These are phyloP conservation scores for Perkinsus olseni DNA, from an alignment of 169 alveolate species.

Conservation along the genomic window DNA sequence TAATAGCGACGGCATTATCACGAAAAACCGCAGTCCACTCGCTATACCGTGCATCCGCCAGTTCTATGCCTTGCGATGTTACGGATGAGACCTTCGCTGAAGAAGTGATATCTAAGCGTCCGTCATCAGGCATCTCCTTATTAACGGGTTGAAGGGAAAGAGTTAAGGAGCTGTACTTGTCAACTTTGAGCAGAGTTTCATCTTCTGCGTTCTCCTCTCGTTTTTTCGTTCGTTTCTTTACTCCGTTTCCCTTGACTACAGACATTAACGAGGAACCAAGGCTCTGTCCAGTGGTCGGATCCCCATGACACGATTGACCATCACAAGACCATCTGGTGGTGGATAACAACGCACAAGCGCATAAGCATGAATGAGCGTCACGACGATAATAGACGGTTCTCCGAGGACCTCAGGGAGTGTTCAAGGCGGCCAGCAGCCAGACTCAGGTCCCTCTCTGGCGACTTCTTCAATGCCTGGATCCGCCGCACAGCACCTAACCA, in stretches of 20 bases:
- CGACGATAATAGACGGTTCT: neutral
- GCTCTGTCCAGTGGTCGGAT: neutral
- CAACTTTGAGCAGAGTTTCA: neutral
- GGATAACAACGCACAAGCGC: neutral
- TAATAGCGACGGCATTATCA: neutral
- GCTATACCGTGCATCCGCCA: neutral
- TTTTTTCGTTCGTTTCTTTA: neutral
- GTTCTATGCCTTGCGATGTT: neutral
- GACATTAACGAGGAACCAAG: too few species aligned
- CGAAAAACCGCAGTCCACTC: neutral
- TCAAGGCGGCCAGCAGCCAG: neutral
- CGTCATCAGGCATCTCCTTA: neutral
- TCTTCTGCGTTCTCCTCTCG: neutral
- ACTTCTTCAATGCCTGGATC: neutral
- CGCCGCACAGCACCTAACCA: neutral
- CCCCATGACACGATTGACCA: neutral
- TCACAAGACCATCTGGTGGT: neutral
- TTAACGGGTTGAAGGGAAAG: neutral
- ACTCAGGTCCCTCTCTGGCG: neutral
- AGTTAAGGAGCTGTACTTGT: neutral
- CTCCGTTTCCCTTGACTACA: neutral
- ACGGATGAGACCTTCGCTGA: neutral
- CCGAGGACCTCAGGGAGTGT: neutral
- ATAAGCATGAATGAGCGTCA: neutral
- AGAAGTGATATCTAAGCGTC: neutral